Evolutionary conservation across 2,329 filamentous ascomycete species (phyloP).

Genomic region (Myriosclerotinia duriaeana): DNA sequence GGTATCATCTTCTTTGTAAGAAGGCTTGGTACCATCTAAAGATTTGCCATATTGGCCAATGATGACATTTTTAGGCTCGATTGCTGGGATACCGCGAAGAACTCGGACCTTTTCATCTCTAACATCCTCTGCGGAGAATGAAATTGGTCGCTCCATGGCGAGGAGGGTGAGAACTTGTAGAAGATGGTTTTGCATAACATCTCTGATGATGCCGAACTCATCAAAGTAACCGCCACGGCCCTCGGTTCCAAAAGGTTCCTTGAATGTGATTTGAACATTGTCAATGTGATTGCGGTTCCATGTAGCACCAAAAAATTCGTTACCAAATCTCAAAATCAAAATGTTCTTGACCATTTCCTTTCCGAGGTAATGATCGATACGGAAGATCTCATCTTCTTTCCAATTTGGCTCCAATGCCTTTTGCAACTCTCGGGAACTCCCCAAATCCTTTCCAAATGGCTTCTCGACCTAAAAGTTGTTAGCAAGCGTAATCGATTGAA

Average conservation of each 20-base stretch:
- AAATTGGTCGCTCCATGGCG: constrained; percentile 97
- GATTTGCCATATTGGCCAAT: constrained; percentile 98
- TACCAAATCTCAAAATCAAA: constrained; percentile 94
- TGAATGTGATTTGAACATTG: constrained; percentile 98
- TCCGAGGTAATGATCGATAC: constrained; percentile 98
- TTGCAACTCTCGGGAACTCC: constrained; percentile 90
- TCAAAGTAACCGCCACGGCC: constrained; percentile 98
- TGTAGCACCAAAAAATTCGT: constrained; percentile 96
- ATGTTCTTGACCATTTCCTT: constrained; percentile 99
- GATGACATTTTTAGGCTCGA: constrained; percentile 99
- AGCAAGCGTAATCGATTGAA: constrained; percentile 14
- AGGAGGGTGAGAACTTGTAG: constrained; percentile 94
- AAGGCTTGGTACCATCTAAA: constrained; percentile 90
- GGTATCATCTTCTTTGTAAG: constrained; percentile 98
- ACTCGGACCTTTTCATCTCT: constrained; percentile 98
- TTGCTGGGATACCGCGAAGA: constrained; percentile 85
- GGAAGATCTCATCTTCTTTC: constrained; percentile 98
- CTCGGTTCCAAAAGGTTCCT: constrained; percentile 98
- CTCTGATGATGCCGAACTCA: constrained; percentile 98
- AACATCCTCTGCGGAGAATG: constrained; percentile 96
- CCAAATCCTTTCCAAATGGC: constrained; percentile 96
- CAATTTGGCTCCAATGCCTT: constrained; percentile 94
- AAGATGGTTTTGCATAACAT: constrained; percentile 99
- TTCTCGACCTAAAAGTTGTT: constrained; percentile 77
- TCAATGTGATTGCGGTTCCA: constrained; percentile 99